phyloP scores from a whole-genome alignment of 1,139 yeast species.

The Taphrina flavorubra region DNA sequence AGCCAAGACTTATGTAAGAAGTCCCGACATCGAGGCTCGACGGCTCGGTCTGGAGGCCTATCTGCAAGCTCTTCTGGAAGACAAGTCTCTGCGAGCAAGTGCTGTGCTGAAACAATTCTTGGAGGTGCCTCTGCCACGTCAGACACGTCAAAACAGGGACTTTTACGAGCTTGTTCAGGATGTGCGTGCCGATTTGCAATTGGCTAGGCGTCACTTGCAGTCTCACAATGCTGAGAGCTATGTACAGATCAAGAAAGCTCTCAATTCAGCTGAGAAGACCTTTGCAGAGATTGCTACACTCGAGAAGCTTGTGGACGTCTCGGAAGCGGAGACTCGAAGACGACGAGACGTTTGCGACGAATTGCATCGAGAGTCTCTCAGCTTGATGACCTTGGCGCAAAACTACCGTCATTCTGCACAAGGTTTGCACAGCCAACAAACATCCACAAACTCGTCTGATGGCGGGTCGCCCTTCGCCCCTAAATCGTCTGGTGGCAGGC shows the following conservation, averaged over 20 bases:
- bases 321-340: constrained; percentile 56
- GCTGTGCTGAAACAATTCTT: constrained; percentile 28
- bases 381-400: constrained; percentile 28
- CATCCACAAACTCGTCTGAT: constrained; percentile 15
- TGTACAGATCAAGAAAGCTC: constrained; percentile 25
- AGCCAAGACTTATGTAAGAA: constrained; percentile 48
- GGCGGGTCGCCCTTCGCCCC: constrained; percentile 23
- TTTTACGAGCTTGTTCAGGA: constrained; percentile 29
- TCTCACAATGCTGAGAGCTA: constrained; percentile 28
- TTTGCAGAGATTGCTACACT: constrained; percentile 22
- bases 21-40: constrained; percentile 56
- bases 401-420: constrained; percentile 24
- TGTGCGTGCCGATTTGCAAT: constrained; percentile 26
- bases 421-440: constrained; percentile 15
- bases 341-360: constrained; percentile 55
- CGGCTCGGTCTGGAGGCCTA: constrained; percentile 58
- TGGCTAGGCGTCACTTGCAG: constrained; percentile 20
- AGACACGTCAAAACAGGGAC: constrained; percentile 22
- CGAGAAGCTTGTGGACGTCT: constrained; percentile 15
- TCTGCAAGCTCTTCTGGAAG: constrained; percentile 56
- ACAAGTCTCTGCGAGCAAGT: constrained; percentile 8
- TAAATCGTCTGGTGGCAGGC: constrained; percentile 22
- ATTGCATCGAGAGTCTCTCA: constrained; percentile 53
- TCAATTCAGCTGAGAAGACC: constrained; percentile 19
- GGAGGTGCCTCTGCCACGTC: constrained; percentile 22